Evolutionary conservation across 192 early-diverging fungal genomes (phyloP).

Genomic region (Neocallimastix lanati): DNA sequence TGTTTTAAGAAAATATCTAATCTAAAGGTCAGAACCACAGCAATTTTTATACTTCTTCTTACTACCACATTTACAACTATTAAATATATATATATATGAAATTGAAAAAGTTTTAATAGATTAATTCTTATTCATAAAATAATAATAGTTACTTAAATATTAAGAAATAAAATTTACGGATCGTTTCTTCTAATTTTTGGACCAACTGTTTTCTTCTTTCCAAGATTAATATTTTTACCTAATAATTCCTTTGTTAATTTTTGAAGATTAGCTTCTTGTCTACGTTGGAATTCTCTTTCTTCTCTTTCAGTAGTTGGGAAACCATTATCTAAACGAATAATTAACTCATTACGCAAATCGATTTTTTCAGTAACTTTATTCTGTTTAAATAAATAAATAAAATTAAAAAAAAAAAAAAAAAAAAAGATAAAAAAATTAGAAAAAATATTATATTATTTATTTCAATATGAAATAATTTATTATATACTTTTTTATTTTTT

Average conservation of each 20-base stretch:
- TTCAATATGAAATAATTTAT: too few relatives aligned
- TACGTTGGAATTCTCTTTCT: neutral
- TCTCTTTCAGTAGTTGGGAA: neutral
- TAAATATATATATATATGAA: too few relatives aligned
- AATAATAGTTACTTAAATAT: too few relatives aligned
- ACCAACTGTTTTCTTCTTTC: neutral
- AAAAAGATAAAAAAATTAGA: too few relatives aligned
- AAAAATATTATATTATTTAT: too few relatives aligned
- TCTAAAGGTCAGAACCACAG: neutral
- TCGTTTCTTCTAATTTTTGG: neutral
- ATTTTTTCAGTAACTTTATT: neutral
- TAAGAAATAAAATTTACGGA: neutral
- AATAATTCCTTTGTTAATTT: neutral
- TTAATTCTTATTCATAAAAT: too few relatives aligned
- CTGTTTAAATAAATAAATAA: too few relatives aligned
- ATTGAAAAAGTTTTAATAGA: too few relatives aligned
- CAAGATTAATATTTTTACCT: neutral
- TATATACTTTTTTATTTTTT: too few relatives aligned
- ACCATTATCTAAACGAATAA: neutral
- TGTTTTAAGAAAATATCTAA: too few relatives aligned
- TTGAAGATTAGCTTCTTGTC: neutral
- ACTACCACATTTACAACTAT: neutral
- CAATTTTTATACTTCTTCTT: neutral
- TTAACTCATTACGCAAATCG: neutral
- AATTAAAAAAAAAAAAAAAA: too few relatives aligned